Conservation (phyloP, 352 stramenopile genomes). For the Phytophthora citrophthora region DNA sequence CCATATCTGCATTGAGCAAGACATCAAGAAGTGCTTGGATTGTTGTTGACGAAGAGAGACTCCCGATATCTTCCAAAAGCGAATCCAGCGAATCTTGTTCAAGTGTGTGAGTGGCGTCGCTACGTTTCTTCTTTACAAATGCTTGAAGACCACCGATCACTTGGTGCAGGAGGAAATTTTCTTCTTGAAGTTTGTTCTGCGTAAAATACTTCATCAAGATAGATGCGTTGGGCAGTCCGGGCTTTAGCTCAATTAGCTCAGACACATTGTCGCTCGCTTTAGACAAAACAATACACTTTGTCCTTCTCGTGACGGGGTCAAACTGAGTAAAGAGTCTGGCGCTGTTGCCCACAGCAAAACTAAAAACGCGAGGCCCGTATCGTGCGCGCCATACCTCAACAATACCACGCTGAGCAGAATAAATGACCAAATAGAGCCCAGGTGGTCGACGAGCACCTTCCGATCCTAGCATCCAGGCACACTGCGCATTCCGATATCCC, state of each 20-base stretch:
- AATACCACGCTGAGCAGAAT: slow-evolving; percentile 82
- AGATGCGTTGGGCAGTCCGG: slow-evolving; percentile 54
- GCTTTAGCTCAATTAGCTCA: slow-evolving; percentile 71
- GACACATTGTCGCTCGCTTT: slow-evolving; percentile 34
- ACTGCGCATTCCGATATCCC: slow-evolving; percentile 85
- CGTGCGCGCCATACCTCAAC: slow-evolving; percentile 85
- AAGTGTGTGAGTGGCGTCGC: slow-evolving; percentile 41
- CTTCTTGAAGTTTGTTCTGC: slow-evolving; percentile 86
- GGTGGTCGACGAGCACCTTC: slow-evolving; percentile 53
- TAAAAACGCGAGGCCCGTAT: slow-evolving; percentile 78
- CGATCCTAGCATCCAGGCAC: slow-evolving; percentile 78
- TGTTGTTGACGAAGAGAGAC: slow-evolving; percentile 64
- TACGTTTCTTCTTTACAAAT: slow-evolving; percentile 73
- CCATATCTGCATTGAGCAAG: slow-evolving; percentile 69
- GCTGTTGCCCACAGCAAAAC: slow-evolving; percentile 69
- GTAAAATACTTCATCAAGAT: slow-evolving; percentile 88
- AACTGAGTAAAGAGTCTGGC: slow-evolving; percentile 73
- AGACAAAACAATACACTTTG: slow-evolving; percentile 66
- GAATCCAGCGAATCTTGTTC: slow-evolving; percentile 60
- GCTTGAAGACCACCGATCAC: slow-evolving; percentile 73
- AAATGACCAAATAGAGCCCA: slow-evolving; percentile 86
- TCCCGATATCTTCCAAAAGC: slow-evolving; percentile 71
- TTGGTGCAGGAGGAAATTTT: slow-evolving; percentile 87
- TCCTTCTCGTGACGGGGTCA: slow-evolving; percentile 37
- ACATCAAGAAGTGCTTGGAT: slow-evolving; percentile 80